phyloP scores from a whole-genome alignment of 139 green algal species.

The Tetradesmus lagerheimii region DNA sequence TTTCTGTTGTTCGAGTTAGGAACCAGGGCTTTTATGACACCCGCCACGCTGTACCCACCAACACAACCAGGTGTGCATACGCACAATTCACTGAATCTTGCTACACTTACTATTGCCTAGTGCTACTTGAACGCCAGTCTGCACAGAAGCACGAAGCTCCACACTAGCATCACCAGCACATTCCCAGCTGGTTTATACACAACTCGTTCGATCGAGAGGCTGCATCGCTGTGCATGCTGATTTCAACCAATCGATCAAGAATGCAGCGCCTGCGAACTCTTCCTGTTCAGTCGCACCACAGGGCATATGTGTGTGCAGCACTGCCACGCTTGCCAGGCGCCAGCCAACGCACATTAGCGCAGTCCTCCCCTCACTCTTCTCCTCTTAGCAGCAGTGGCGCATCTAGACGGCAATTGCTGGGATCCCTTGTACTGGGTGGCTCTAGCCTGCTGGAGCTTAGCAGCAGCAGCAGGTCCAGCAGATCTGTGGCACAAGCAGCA shows the following conservation, averaged over 20 bases:
- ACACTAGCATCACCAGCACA: neutral
- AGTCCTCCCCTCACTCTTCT: neutral
- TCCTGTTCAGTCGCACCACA: neutral
- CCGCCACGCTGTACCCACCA: neutral
- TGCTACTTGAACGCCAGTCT: neutral
- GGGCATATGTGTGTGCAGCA: slow-evolving; percentile 17
- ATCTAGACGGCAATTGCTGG: slow-evolving; percentile 39
- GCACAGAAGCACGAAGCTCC: neutral
- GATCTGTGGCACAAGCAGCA: slow-evolving; percentile 44
- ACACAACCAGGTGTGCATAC: neutral
- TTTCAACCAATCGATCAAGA: neutral
- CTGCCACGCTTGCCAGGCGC: neutral
- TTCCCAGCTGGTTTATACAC: neutral
- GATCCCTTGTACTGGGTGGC: slow-evolving; percentile 25
- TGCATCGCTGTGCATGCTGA: neutral
- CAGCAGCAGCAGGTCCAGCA: slow-evolving; percentile 38
- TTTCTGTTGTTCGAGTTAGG: neutral
- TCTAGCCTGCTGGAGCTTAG: slow-evolving; percentile 8
- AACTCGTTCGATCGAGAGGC: neutral
- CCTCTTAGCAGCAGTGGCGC: slow-evolving; percentile 13
- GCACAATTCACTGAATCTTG: neutral
- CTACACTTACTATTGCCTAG: neutral
- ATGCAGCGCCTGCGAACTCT: neutral
- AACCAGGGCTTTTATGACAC: neutral
- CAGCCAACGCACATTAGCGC: slow-evolving; percentile 10